Evolutionary conservation across 371 early-diverging fungal species (phyloP).

Genomic region (Batkoa obscura): DNA sequence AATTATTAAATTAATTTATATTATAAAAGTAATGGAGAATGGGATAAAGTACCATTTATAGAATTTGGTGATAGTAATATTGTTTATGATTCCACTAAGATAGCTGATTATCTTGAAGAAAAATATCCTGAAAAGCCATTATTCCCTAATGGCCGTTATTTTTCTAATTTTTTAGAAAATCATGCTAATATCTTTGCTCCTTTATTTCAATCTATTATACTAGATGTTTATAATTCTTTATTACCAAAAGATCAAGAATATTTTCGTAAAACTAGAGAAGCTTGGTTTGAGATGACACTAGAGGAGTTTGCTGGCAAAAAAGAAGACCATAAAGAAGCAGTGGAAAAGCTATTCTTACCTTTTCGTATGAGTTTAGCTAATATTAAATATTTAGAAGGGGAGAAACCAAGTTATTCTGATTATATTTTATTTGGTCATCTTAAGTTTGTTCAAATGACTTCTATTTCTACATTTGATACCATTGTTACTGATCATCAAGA

Average conservation of each 20-base stretch:
- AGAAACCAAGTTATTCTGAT: too few relatives aligned
- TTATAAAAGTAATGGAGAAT: not conserved
- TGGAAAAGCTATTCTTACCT: not conserved
- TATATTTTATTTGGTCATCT: too few relatives aligned
- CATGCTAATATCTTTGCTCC: too few relatives aligned
- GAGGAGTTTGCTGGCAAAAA: not conserved
- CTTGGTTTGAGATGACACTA: not conserved
- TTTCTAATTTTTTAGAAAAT: too few relatives aligned
- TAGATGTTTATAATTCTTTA: not conserved
- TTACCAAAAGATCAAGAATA: not conserved
- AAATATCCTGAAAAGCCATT: not conserved
- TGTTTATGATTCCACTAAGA: not conserved
- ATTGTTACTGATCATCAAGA: not conserved
- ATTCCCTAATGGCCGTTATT: conserved; percentile 5
- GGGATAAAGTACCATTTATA: not conserved
- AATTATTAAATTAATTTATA: not conserved
- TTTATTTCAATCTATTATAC: not conserved
- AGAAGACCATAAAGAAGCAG: not conserved
- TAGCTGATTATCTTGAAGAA: not conserved
- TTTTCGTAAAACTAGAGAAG: not conserved
- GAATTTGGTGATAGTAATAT: not conserved
- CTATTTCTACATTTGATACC: too few relatives aligned
- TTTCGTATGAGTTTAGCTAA: not conserved
- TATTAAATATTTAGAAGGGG: not conserved
- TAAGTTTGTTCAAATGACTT: too few relatives aligned